Evolutionary conservation across 75 land plant genomes (phyloP).

Genomic region (Ceratopteris richardii): DNA sequence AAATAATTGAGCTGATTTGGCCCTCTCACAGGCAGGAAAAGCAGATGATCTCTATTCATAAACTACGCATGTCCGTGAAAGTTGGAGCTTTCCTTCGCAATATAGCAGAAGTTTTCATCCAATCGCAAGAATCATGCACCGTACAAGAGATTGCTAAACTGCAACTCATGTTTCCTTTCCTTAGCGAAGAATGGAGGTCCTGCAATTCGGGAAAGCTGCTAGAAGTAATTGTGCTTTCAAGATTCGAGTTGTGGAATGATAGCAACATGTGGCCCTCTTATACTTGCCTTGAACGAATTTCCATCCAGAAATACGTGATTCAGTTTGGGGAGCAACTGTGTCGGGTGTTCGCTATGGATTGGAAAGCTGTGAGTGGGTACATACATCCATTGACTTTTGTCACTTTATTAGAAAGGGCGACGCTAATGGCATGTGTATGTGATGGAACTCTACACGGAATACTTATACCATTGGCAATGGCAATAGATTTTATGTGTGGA

Average conservation of each 20-base stretch:
- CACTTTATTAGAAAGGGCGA: not conserved
- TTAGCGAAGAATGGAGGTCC: slow-evolving; percentile 1
- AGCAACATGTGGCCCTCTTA: not conserved
- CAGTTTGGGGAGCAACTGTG: not conserved
- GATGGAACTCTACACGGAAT: not conserved
- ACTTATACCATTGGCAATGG: not conserved
- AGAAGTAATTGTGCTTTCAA: too few relatives aligned
- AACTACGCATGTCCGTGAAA: not conserved
- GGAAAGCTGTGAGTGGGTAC: not conserved
- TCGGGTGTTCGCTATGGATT: not conserved
- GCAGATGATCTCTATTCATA: not conserved
- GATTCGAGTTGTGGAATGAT: not conserved
- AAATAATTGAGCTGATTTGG: not conserved
- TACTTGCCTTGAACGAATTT: not conserved
- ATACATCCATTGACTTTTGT: not conserved
- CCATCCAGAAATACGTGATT: not conserved
- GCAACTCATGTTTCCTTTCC: not conserved
- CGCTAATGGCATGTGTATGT: not conserved
- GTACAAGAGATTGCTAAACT: not conserved
- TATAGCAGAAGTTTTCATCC: not conserved
- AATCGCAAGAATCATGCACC: not conserved
- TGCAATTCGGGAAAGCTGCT: not conserved
- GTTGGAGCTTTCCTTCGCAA: not conserved
- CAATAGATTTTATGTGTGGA: not conserved
- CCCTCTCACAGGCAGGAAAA: not conserved